Evolutionary conservation across 192 early-diverging fungal genomes (phyloP), one percentile per base, ranked within the genome.

Genomic region (Backusella morwellensis): DNA sequence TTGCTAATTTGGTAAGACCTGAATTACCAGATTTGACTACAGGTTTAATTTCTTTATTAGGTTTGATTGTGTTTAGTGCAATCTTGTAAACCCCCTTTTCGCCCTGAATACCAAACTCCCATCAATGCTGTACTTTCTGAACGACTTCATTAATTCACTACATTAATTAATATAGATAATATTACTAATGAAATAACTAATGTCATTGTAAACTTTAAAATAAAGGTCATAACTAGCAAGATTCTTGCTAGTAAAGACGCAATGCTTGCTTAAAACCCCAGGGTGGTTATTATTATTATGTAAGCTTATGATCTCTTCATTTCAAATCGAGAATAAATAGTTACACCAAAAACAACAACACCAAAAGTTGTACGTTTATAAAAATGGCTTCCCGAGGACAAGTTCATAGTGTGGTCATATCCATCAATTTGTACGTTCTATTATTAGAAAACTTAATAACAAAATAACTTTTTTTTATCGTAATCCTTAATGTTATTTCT

Each of bases 1-100:
- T 78, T 71, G 59, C 82, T n/a, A 84, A 84, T 42, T 68, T 80
- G 14, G 77, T 84, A n/a, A 79, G 82, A 34, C 79, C 79, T 52
- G 82, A 81, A 73, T 38, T 84, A 23, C 82, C 82, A 29, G 82
- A 84, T 70, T 35, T 84, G 7, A 68, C 77, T 71, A 79, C 79
- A 35, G 82, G 78, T 68, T 38, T 84, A 6, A 74, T 78, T 15
- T 84, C 79, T n/a, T 41, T 84, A 11, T 19, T 84, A 4, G 71
- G 69, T 11, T 34, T 75, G 12, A 66, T 84, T 1, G n/a, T 52
- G 2, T 78, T 32, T 84, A 70, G 82, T 84, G 2, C 79, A 81
- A 42, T 84, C 44, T 21, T 81, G 82, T 74, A 78, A 78, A 42
- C 82, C 82, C 3, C 75, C 73, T 63, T 79, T 81, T 35, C 52